These are phyloP conservation scores for Terfezia boudieri DNA, from an alignment of 495 filamentous ascomycete species.

Conservation along the genomic window DNA sequence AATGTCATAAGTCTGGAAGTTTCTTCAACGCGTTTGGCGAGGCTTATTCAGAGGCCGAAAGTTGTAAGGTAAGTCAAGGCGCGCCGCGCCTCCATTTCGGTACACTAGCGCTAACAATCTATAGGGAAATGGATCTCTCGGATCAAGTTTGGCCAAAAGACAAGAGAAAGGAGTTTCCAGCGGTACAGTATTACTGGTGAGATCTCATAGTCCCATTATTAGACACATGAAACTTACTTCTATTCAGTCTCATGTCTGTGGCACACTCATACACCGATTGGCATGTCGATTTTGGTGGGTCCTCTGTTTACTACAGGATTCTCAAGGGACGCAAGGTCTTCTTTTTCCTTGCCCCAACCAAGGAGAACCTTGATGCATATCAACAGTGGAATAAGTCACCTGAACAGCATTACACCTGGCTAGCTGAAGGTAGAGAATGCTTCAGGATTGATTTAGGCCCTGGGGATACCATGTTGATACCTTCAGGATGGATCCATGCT, in stretches of 20 bases:
- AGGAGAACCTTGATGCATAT: conserved; percentile 53
- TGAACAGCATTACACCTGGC: conserved; percentile 46
- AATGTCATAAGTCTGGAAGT: conserved; percentile 64
- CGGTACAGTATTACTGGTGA: conserved; percentile 15
- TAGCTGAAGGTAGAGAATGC: conserved; percentile 24
- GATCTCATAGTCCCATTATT: not conserved
- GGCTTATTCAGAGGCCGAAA: conserved; percentile 43
- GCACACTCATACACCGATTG: conserved; percentile 63
- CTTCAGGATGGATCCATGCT: conserved; percentile 61
- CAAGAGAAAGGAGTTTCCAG: conserved; percentile 30
- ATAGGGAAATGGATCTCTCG: conserved; percentile 31
- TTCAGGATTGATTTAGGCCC: conserved; percentile 21
- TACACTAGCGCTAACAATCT: conserved; percentile 14
- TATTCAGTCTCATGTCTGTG: conserved; percentile 46
- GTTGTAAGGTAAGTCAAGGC: conserved; percentile 34
- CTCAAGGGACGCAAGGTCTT: conserved; percentile 56
- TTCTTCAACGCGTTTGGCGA: conserved; percentile 42
- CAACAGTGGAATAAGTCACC: conserved; percentile 57
- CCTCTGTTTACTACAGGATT: conserved; percentile 60
- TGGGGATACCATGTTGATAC: conserved; percentile 60
- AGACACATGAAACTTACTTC: not conserved
- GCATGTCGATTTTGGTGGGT: conserved; percentile 61
- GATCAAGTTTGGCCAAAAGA: conserved; percentile 51
- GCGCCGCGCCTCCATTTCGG: not conserved
- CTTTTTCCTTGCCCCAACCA: conserved; percentile 55